Conservation (phyloP, 805 yeast genomes). For the Pichia exigua region DNA sequence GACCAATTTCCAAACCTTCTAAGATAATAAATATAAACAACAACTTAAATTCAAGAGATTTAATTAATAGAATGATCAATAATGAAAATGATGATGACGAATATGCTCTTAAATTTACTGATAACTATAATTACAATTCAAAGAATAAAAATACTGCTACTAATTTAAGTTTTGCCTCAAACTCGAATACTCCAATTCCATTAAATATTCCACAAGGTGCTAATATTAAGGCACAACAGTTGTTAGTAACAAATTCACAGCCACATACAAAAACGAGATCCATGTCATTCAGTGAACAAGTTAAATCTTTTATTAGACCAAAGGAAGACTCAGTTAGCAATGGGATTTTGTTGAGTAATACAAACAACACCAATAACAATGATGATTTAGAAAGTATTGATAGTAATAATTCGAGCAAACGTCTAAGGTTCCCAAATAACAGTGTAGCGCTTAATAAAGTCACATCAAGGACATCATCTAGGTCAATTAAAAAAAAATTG, state of each 20-base stretch:
- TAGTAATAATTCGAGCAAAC: slow-evolving; percentile 4
- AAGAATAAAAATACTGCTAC: slow-evolving; percentile 2
- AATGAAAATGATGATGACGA: slow-evolving; percentile 21
- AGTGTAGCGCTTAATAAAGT: slow-evolving; percentile 16
- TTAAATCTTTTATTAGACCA: slow-evolving; percentile 29
- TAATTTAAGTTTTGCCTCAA: slow-evolving; percentile 8
- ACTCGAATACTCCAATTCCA: slow-evolving; percentile 10
- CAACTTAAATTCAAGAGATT: slow-evolving; percentile 22
- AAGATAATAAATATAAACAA: slow-evolving; percentile 5
- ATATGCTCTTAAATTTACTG: slow-evolving; percentile 20
- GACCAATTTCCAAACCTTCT: not conserved
- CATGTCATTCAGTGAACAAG: slow-evolving; percentile 37
- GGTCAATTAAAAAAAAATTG: slow-evolving; percentile 17
- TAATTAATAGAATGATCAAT: slow-evolving; percentile 22
- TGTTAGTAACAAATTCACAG: not conserved
- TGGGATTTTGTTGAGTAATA: slow-evolving; percentile 26
- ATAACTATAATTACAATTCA: slow-evolving; percentile 11
- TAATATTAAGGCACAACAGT: not conserved
- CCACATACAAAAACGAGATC: slow-evolving; percentile 23
- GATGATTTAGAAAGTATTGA: slow-evolving; percentile 1
- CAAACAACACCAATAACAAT: slow-evolving; percentile 7
- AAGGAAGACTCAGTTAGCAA: slow-evolving; percentile 26
- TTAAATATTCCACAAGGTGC: slow-evolving; percentile 1
- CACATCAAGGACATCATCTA: slow-evolving; percentile 27
- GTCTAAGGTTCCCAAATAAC: not conserved